Base-by-base conservation (phyloP, 805 yeast species). In the Candida hispaniensis region DNA sequence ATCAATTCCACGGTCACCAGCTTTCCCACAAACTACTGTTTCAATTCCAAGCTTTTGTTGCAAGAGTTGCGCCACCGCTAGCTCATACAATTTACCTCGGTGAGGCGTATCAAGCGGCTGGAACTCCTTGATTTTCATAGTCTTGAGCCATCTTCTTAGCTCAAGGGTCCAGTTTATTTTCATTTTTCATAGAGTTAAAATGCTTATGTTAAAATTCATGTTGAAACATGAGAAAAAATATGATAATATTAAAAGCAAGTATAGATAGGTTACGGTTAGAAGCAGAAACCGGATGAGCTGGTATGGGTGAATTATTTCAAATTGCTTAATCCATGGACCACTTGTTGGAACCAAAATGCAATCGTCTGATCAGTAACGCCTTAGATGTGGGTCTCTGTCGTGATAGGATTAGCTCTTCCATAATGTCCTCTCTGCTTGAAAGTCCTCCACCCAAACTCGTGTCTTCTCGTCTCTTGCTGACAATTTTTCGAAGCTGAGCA, bases 401-500 rank as follows among this genome's bases (percentile, higher is more conserved):
- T 14, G 36, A 32, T 18, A 32, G 17, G 14, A 32, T 32, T 27
- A 32, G 36, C 28, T 32, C 36, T 6, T 32, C 36, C 5, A 32
- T 27, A 16, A 32, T 23, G 14, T 32, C 36, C 18, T 32, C 36
- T 3, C 36, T 27, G 5, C 28, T 23, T 23, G 23, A 28, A 14
- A 32, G 17, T 12, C 36, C 36, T 2, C 36, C 36, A 14, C 26
- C 26, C 7, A 25, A 23, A n/a, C n/a, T n/a, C n/a, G n/a, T n/a
- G n/a, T n/a, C n/a, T n/a, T n/a, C n/a, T 14, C 61, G 50, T 4
- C 59, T 51, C 13, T 71, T 71, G 6, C 73, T 61, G 9, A 88
- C 96, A 54, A 76, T 86, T 46, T 71, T 71, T 30, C 93, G 67
- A 49, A 94, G 79, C 46, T 75, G 69, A 42, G 70, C 66, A 30